Conservation (phyloP, 176 grass and related monocot species). For the Oryza longistaminata region DNA sequence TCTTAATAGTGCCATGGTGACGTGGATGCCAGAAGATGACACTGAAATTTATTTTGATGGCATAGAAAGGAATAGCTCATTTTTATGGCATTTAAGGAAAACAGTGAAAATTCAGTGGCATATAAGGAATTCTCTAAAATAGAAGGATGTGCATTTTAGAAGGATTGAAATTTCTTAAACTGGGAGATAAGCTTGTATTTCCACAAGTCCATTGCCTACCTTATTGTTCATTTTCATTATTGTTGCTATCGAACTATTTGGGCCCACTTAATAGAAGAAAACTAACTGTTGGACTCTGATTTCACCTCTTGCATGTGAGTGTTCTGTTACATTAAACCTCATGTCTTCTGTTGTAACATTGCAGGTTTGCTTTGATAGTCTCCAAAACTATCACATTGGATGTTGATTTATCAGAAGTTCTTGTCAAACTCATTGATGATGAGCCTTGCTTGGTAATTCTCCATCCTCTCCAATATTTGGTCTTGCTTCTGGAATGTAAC, state of each 20-base stretch:
- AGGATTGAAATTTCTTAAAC: background rate
- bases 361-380: constrained; percentile 77
- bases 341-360: constrained; percentile 27
- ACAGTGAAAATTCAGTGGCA: too few relatives aligned
- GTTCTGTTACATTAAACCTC: background rate
- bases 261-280: background rate
- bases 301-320: background rate
- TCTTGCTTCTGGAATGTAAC: background rate
- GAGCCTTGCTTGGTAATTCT: constrained; percentile 58
- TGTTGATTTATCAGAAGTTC: constrained; percentile 46
- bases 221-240: constrained; percentile 11
- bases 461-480: background rate
- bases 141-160: background rate
- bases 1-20: too few relatives aligned
- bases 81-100: too few relatives aligned
- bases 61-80: too few relatives aligned
- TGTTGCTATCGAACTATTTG: background rate
- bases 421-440: constrained; percentile 52
- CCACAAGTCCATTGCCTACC: background rate
- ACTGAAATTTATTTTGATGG: too few relatives aligned
- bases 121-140: too few relatives aligned
- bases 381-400: constrained; percentile 73
- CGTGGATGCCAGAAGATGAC: too few relatives aligned
- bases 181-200: constrained; percentile 14
- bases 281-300: background rate